A percentile compares a stretch with the other conserved stretches of the same genome.
These are phyloP conservation scores for Plasmodium fragile DNA, from an alignment of 169 alveolate genomes.

Conservation along the genomic window DNA sequence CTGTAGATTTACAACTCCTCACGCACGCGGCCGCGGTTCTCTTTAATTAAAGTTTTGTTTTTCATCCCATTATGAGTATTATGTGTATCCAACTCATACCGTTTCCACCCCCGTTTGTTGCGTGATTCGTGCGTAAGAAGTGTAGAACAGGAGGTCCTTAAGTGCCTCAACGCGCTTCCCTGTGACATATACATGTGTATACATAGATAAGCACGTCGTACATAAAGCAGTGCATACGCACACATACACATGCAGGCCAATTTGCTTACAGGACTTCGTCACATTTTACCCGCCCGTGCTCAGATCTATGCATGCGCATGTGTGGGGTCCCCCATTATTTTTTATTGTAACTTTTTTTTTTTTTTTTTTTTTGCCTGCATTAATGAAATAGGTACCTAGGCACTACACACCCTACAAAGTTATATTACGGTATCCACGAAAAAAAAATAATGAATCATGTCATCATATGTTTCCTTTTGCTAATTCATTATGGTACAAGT, in stretches of 20 bases:
- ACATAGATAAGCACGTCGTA: not conserved
- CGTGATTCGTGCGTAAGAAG: not conserved
- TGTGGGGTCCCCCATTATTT: not conserved
- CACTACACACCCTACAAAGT: not conserved
- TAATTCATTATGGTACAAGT: slow-evolving; percentile 26
- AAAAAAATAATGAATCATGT: slow-evolving; percentile 42
- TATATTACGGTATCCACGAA: not conserved
- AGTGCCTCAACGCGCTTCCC: not conserved
- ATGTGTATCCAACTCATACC: not conserved
- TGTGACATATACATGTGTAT: not conserved
- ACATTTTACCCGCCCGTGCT: not conserved
- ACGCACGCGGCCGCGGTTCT: not conserved
- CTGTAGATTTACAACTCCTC: not conserved
- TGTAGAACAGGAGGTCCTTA: not conserved
- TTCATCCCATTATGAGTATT: not conserved
- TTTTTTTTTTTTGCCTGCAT: not conserved
- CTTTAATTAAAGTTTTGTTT: not conserved
- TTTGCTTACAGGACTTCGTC: not conserved
- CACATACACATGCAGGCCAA: not conserved
- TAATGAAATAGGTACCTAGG: slow-evolving; percentile 5
- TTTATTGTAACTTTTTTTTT: not conserved
- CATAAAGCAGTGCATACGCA: not conserved
- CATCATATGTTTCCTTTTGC: slow-evolving; percentile 33
- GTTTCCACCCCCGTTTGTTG: not conserved
- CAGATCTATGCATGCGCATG: not conserved